phyloP scores from a whole-genome alignment of 2,329 filamentous ascomycete species.

The Pyricularia grisea region DNA sequence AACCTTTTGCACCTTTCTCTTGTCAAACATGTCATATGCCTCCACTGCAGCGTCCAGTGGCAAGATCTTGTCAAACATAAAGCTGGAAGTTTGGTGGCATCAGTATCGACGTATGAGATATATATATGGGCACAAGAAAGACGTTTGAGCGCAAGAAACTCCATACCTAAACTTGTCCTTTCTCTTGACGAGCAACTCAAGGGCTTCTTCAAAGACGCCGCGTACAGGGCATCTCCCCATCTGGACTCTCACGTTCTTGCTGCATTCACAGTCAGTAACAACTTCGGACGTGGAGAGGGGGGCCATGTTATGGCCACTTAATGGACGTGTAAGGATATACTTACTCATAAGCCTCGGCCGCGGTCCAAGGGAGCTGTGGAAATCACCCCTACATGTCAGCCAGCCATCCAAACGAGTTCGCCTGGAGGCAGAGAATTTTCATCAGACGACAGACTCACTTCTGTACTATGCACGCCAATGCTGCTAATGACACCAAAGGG shows the following conservation, averaged over 20 bases:
- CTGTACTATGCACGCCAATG: constrained; percentile 67
- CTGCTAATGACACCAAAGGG: constrained; percentile 67
- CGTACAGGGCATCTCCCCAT: constrained; percentile 72
- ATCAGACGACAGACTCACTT: constrained; percentile 34
- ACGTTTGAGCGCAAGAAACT: background rate
- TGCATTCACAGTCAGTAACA: constrained; percentile 15
- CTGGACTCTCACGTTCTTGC: constrained; percentile 64
- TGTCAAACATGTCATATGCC: constrained; percentile 63
- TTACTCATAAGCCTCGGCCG: constrained; percentile 51
- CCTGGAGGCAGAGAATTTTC: constrained; percentile 9
- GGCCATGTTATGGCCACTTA: background rate
- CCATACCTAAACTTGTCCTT: constrained; percentile 57
- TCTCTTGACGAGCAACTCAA: constrained; percentile 55
- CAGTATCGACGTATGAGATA: background rate
- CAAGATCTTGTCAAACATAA: constrained; percentile 72
- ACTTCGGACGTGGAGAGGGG: background rate
- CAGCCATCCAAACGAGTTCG: background rate
- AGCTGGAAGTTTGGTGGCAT: constrained; percentile 32
- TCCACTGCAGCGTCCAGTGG: constrained; percentile 55
- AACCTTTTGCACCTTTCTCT: constrained; percentile 66
- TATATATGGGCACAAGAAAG: background rate
- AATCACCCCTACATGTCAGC: constrained; percentile 10
- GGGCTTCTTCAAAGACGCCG: constrained; percentile 56
- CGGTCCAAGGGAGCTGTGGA: constrained; percentile 56
- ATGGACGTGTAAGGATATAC: constrained; percentile 11